Percentiles rank a stretch among this genome's conserved stretches.
These are phyloP conservation scores for Chaetomium globosum DNA, from an alignment of 2,329 filamentous ascomycete genomes.

Conservation along the genomic window DNA sequence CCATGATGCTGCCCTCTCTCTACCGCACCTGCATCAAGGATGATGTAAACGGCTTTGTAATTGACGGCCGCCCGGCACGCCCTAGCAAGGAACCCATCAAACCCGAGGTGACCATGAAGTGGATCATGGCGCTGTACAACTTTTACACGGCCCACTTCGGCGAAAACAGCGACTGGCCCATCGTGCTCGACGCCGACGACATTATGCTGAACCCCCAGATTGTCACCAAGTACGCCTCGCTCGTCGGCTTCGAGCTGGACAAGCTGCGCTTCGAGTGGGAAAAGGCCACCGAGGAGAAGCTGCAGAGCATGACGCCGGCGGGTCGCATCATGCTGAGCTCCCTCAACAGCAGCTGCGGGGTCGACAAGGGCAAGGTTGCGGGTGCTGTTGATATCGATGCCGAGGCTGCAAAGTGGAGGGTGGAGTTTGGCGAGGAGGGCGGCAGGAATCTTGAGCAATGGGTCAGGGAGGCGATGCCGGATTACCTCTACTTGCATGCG, in stretches of 20 bases:
- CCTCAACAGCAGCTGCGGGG: not conserved
- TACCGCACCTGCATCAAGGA: constrained; percentile 5
- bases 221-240: constrained; percentile 2
- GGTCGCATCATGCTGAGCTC: not conserved
- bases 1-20: constrained; percentile 5
- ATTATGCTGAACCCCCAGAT: not conserved
- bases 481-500: constrained; percentile 2
- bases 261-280: constrained; percentile 3
- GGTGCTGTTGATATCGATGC: not conserved
- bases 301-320: not conserved
- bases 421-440: constrained; percentile 7
- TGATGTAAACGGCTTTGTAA: not conserved
- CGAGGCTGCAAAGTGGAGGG: constrained; percentile 5
- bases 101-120: constrained; percentile 1
- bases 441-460: not conserved
- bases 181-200: constrained; percentile 14
- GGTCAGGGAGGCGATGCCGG: constrained; percentile 7
- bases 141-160: not conserved
- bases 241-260: not conserved
- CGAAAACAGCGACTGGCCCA: not conserved
- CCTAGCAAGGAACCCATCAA: not conserved
- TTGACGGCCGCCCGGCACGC: not conserved
- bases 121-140: not conserved
- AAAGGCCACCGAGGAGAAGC: not conserved
- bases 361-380: not conserved